A percentile compares a stretch with the other conserved stretches of the same genome.
phyloP scores from a whole-genome alignment of 139 green algal genomes.

The Coccomyxa sp. region DNA sequence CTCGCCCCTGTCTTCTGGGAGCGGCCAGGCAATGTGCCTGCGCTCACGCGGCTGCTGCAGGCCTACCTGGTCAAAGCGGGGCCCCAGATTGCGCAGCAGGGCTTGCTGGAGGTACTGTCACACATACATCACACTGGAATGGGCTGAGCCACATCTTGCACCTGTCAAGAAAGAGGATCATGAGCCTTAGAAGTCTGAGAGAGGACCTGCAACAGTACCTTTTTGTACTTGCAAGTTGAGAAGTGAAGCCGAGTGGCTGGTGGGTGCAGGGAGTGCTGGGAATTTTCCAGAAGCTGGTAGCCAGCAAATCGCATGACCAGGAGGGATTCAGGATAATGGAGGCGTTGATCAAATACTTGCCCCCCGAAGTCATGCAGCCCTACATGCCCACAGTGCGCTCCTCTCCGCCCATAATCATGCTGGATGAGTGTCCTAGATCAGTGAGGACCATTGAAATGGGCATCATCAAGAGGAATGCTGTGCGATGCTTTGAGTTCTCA shows the following conservation, averaged over 20 bases:
- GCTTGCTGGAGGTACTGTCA: slow-evolving; percentile 49
- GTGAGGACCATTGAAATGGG: neutral
- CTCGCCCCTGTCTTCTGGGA: slow-evolving; percentile 89
- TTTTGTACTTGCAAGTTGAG: neutral
- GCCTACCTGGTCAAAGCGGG: slow-evolving; percentile 83
- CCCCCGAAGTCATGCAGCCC: slow-evolving; percentile 34
- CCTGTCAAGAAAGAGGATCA: neutral
- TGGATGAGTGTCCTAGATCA: neutral
- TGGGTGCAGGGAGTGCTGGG: slow-evolving; percentile 68
- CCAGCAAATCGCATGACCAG: slow-evolving; percentile 80
- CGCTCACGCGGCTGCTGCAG: slow-evolving; percentile 77
- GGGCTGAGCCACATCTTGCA: neutral
- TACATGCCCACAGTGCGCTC: slow-evolving; percentile 45
- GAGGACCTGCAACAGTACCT: neutral
- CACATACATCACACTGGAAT: neutral
- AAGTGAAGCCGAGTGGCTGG: neutral
- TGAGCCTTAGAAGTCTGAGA: neutral
- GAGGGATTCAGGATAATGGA: slow-evolving; percentile 89
- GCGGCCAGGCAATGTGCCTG: slow-evolving; percentile 85
- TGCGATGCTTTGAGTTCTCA: neutral
- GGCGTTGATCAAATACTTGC: slow-evolving; percentile 67
- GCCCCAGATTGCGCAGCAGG: slow-evolving; percentile 49
- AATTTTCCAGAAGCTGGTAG: slow-evolving; percentile 92
- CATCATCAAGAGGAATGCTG: neutral
- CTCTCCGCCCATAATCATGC: neutral